Evolutionary conservation across 495 filamentous ascomycete species (phyloP), one percentile per base, ranked within the genome.

Genomic region (Patellaria atrata): DNA sequence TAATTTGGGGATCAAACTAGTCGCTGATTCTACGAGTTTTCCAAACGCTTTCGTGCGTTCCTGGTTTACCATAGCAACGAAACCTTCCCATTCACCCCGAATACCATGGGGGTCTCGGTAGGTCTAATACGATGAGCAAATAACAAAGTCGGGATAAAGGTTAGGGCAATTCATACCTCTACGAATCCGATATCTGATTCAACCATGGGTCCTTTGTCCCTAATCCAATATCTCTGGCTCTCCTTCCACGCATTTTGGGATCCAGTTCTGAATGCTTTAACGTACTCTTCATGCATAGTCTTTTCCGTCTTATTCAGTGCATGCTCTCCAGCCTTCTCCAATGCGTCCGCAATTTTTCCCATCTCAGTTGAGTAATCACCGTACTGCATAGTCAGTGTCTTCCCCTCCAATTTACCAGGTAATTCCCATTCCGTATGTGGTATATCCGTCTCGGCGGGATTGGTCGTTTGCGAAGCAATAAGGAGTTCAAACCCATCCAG

Each of bases 21-120:
- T 79, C 1, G 89, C 86, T 19, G 73, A 63, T 22, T 77, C 70
- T 4, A 96, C 89, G 1, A 97, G 67, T 34, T 76, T 74, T 3
- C 76, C 78, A 41, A 97, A 97, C n/a, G 84, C 84, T 32, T 67
- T 67, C 1, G 89, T 97, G 6, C 85, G 78, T 53, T 94, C 89
- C 49, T 85, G 55, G 43, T 86, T 85, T 21, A 81, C 71, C 64
- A 64, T 59, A 21, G 79, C 79, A 33, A 80, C 81, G 48, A 93
- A 89, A 1, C 84, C 87, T 56, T 96, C 87, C 89, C 89, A 97
- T 53, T 97, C 89, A n/a, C 81, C 86, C 33, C 87, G 67, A 8
- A 93, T 73, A 29, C 89, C 87, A 35, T 83, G 79, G 1, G 89
- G 89, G 53, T 97, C 89, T 32, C 89, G 71, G 51, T 96, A 97